These are phyloP conservation scores for Zymoseptoria crescenta DNA, from an alignment of 2,329 filamentous ascomycete species.

Conservation along the genomic window DNA sequence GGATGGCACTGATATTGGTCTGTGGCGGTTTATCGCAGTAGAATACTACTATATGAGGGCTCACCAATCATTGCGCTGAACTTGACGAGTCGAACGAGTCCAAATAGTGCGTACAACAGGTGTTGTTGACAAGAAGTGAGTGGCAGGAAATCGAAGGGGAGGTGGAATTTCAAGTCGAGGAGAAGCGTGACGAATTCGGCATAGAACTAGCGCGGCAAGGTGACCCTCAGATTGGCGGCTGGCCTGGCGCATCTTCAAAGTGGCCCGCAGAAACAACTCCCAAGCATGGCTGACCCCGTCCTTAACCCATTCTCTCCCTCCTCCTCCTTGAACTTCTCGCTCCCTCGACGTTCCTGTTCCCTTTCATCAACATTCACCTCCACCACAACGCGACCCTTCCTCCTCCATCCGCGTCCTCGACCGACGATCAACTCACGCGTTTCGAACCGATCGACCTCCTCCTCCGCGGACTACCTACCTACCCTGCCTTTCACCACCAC, in stretches of 20 bases:
- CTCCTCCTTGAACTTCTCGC: slow-evolving; percentile 17
- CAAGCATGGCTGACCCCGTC: slow-evolving; percentile 1
- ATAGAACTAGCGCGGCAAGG: neutral
- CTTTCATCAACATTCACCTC: neutral
- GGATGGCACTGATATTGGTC: neutral
- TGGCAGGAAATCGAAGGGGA: neutral
- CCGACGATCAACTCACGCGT: slow-evolving; percentile 1
- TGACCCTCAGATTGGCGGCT: neutral
- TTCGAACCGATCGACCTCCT: neutral
- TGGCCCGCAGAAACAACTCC: neutral
- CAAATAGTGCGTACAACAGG: slow-evolving; percentile 11
- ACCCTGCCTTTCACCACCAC: neutral
- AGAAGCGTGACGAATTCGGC: neutral
- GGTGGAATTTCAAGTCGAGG: slow-evolving; percentile 2
- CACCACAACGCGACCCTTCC: slow-evolving; percentile 44
- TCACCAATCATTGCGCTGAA: neutral
- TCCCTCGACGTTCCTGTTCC: neutral
- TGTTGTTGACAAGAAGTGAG: slow-evolving; percentile 1
- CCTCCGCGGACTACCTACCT: neutral
- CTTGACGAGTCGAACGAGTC: slow-evolving; percentile 16
- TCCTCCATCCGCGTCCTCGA: slow-evolving; percentile 47
- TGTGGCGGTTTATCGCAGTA: neutral
- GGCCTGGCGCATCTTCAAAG: neutral
- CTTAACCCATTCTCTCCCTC: slow-evolving; percentile 1
- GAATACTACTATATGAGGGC: neutral